Conservation (phyloP, 176 grass and related monocot genomes). For the Themeda triandra region DNA sequence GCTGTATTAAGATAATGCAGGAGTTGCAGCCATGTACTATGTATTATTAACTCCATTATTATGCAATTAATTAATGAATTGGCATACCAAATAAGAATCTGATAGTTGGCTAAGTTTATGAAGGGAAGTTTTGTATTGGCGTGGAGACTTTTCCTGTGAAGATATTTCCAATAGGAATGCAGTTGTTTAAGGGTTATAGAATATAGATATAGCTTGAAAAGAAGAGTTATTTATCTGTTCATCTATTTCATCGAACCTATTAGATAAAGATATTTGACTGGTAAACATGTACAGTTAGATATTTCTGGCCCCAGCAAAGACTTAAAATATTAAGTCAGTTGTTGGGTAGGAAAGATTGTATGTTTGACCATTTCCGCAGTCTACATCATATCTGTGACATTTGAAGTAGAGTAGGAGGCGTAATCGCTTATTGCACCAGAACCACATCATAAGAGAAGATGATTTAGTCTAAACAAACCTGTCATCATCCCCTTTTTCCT, state of each 20-base stretch:
- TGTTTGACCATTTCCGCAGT: constrained; percentile 19
- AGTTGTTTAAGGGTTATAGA: neutral
- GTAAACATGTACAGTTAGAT: neutral
- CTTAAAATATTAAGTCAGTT: neutral
- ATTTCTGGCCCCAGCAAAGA: neutral
- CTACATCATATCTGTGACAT: neutral
- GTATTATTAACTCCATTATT: constrained; percentile 1
- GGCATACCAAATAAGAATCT: neutral
- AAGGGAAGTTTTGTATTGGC: neutral
- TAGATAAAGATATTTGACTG: neutral
- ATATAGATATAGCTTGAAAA: neutral
- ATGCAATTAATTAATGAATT: neutral
- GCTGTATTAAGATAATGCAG: neutral
- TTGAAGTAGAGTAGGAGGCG: neutral
- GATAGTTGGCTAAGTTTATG: neutral
- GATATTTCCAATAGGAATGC: neutral
- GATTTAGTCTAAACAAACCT: constrained; percentile 14
- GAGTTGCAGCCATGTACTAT: constrained; percentile 12
- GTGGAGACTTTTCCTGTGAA: neutral
- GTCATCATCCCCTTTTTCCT: neutral
- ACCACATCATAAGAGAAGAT: neutral
- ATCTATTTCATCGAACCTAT: constrained; percentile 12
- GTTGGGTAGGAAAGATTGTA: neutral
- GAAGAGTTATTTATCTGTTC: neutral
- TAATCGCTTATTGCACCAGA: neutral